Evolutionary conservation across 805 yeast genomes (phyloP), one percentile per base, ranked within the genome.

Genomic region (Sungouiella blattae): DNA sequence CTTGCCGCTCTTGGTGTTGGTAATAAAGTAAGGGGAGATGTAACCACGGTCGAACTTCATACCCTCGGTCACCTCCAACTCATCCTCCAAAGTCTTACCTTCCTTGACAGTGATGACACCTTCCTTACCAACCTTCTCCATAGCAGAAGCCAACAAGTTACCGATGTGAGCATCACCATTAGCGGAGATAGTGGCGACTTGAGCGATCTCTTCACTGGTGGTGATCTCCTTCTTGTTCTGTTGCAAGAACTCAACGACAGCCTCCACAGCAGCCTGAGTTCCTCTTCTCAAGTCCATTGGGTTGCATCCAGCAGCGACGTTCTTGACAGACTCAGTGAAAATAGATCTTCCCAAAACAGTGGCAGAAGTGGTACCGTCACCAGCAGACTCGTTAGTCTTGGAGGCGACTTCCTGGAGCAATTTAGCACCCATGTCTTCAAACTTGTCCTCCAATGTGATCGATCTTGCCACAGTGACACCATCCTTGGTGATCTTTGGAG

Each of bases 231-330:
- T 87, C 75, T 87, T 89, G 77, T 91, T 80, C 47, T 75, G 60
- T 55, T 85, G 87, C 56, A 91, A 75, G 66, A 75, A 91, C 43
- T 81, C 77, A 47, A 91, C 89, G 33, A 89, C 95, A 28, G 89
- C 88, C 61, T 87, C 91, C 33, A 89, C 98, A 27, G 97, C 98
- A 41, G 95, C 83, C 72, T 89, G 96, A 31, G 96, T 80, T 55
- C 98, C 98, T 61, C 93, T 81, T 77, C 98, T 86, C 59, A 91
- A 76, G 57, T 91, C 98, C 93, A 88, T 89, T 53, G 98, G 98
- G 73, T 91, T 93, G 69, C 96, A 89, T 43, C 98, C 98, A 38
- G 98, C 96, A 43, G 98, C 97, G 29, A 93, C 98, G 57, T 87
- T 87, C 75, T 87, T 88, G 43, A 91, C 95, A 20, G 94, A 78